Percentiles rank a stretch among this genome's conserved stretches.
Conservation (phyloP, 2,329 filamentous ascomycete species). For the Pseudogymnoascus sp. region DNA sequence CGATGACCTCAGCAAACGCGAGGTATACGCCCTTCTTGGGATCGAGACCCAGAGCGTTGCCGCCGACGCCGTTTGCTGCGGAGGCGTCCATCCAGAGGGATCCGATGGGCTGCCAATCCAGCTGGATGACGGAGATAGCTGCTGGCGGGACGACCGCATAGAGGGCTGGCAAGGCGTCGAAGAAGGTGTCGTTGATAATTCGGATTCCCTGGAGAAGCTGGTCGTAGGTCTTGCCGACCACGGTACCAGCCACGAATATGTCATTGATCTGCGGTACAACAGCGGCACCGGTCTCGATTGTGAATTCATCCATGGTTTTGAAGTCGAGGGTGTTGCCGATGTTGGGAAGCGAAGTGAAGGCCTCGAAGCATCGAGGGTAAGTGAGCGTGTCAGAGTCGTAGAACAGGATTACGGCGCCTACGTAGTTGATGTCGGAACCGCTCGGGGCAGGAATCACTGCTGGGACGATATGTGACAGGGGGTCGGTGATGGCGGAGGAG, state of each 20-base stretch:
- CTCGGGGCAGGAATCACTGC: constrained; percentile 13
- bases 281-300: constrained; percentile 26
- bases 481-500: constrained; percentile 19
- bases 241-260: constrained; percentile 30
- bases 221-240: constrained; percentile 20
- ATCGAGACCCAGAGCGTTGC: constrained; percentile 31
- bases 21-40: constrained; percentile 22
- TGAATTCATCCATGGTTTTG: constrained; percentile 30
- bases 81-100: constrained; percentile 24
- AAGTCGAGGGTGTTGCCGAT: constrained; percentile 29
- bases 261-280: constrained; percentile 31
- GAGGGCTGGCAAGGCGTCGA: constrained; percentile 7
- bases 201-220: constrained; percentile 17
- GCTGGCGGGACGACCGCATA: background rate
- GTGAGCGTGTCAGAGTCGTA: constrained; percentile 28
- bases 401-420: constrained; percentile 32
- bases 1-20: constrained; percentile 21
- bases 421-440: constrained; percentile 14
- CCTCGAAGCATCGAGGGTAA: constrained; percentile 28
- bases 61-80: constrained; percentile 24
- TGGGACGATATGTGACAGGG: constrained; percentile 21
- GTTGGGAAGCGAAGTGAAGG: constrained; percentile 30
- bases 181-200: constrained; percentile 21
- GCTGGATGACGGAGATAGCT: background rate
- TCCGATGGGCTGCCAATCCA: constrained; percentile 29